phyloP scores from a whole-genome alignment of 495 filamentous ascomycete species.

The Xylaria grammica region DNA sequence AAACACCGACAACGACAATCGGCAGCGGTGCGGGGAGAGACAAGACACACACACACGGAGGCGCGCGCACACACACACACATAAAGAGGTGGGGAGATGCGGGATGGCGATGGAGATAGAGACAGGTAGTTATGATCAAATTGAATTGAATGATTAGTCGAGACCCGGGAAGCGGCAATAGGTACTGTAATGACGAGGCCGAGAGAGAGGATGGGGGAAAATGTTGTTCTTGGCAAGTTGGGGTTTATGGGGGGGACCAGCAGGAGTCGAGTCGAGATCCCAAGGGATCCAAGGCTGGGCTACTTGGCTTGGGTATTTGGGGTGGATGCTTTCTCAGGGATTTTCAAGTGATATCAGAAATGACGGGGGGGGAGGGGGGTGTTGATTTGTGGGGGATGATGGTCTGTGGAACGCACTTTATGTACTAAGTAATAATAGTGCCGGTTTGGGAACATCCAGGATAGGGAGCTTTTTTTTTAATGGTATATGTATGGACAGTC shows the following conservation, averaged over 20 bases:
- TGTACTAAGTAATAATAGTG: no score
- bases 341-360: background rate
- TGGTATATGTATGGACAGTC: no score
- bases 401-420: background rate
- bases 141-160: conserved; percentile 2
- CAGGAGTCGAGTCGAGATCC: conserved; percentile 21
- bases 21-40: conserved; percentile 10
- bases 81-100: conserved; percentile 24
- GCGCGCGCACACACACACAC: background rate
- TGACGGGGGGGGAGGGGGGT: background rate
- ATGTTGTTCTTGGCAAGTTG: conserved; percentile 45
- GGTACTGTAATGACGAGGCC: conserved; percentile 17
- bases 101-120: conserved; percentile 3
- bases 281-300: no score
- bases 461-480: no score
- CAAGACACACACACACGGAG: conserved; percentile 14
- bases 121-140: background rate
- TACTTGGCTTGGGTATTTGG: no score
- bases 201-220: conserved; percentile 32
- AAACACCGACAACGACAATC: conserved; percentile 34
- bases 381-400: background rate
- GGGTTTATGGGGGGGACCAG: conserved; percentile 29
- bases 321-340: background rate
- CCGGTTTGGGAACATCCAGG: no score
- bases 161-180: background rate